Conservation (phyloP, 495 filamentous ascomycete species). For the Penicillium daleae region DNA sequence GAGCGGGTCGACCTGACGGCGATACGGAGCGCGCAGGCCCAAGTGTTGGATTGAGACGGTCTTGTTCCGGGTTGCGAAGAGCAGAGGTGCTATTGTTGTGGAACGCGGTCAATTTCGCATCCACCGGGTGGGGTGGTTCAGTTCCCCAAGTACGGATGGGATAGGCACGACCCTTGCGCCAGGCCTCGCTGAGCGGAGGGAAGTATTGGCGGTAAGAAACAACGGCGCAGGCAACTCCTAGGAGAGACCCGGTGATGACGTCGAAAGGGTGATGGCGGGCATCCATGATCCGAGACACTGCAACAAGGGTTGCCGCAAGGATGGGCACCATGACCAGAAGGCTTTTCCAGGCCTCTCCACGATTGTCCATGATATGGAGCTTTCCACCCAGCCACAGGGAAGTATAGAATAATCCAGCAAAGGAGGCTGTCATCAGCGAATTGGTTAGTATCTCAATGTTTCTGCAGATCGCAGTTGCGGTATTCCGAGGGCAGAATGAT, state of each 20-base stretch:
- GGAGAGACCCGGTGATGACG: slow-evolving; percentile 74
- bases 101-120: slow-evolving; percentile 9
- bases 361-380: slow-evolving; percentile 63
- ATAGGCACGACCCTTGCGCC: slow-evolving; percentile 64
- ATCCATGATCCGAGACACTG: slow-evolving; percentile 68
- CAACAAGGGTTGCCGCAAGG: slow-evolving; percentile 57
- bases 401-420: slow-evolving; percentile 81
- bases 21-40: slow-evolving; percentile 10
- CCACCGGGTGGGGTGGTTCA: slow-evolving; percentile 35
- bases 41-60: slow-evolving; percentile 28
- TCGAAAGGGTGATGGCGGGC: slow-evolving; percentile 90
- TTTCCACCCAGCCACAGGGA: slow-evolving; percentile 63
- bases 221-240: slow-evolving; percentile 58
- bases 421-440: slow-evolving; percentile 51
- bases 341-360: slow-evolving; percentile 75
- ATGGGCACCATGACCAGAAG: slow-evolving; percentile 66
- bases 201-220: slow-evolving; percentile 60
- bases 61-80: slow-evolving; percentile 40
- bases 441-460: slow-evolving; percentile 10
- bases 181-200: slow-evolving; percentile 57
- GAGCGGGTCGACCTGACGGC: slow-evolving; percentile 10
- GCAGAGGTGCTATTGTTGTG: slow-evolving; percentile 34
- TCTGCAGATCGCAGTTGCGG: background rate
- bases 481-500: background rate
- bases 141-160: slow-evolving; percentile 64